Percentiles rank a stretch among this genome's conserved stretches.
Conservation (phyloP, 1,139 yeast species). For the Suhomyces wounanorum region DNA sequence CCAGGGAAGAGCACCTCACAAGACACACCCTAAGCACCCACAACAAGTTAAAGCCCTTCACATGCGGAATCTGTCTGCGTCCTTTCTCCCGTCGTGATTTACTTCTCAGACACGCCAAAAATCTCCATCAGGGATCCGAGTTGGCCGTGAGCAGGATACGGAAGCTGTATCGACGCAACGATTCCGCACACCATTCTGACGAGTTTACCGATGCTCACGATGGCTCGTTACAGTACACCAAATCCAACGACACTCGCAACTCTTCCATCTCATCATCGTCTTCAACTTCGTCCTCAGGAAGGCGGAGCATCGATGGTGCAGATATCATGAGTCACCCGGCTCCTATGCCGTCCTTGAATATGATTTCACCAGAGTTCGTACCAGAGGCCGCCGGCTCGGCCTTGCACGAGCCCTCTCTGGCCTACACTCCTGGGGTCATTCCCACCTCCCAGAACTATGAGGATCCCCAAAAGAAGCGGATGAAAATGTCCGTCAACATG, state of each 20-base stretch:
- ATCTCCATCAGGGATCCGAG: conserved; percentile 36
- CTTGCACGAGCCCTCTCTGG: conserved; percentile 1
- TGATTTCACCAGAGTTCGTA: neutral
- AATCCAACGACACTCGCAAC: neutral
- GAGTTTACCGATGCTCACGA: conserved; percentile 6
- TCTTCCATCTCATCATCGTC: conserved; percentile 2
- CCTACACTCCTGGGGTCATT: neutral
- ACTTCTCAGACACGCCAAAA: conserved; percentile 34
- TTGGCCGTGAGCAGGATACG: conserved; percentile 48
- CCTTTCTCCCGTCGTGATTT: conserved; percentile 35
- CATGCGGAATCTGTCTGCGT: conserved; percentile 34
- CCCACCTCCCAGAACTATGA: conserved; percentile 18
- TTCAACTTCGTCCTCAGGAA: conserved; percentile 8
- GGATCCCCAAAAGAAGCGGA: conserved; percentile 35
- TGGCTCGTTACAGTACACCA: neutral
- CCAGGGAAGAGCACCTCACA: conserved; percentile 51
- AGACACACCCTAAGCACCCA: conserved; percentile 49
- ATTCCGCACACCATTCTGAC: conserved; percentile 3
- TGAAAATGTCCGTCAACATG: conserved; percentile 51
- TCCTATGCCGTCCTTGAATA: neutral
- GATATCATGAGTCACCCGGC: conserved; percentile 7
- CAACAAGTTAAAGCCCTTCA: conserved; percentile 48
- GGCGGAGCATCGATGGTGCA: conserved; percentile 14
- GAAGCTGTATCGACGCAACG: conserved; percentile 36
- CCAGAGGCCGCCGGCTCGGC: conserved; percentile 4